Conservation (phyloP, 176 grass and related monocot species). For the Ananas comosus region DNA sequence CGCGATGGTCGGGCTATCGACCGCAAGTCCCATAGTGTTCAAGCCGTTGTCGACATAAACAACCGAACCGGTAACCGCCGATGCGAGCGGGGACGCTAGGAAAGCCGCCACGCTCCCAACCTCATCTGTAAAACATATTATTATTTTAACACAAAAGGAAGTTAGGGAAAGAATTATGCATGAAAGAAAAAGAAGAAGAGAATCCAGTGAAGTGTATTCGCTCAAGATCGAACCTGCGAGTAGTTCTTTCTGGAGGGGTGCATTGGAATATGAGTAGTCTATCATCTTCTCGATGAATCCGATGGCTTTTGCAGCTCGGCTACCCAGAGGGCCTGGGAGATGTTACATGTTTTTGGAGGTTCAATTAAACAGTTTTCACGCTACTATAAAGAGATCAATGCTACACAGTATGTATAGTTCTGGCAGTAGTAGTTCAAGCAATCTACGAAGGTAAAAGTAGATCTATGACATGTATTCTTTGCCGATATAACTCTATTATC, state of each 20-base stretch:
- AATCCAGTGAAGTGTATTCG: not conserved
- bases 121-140: conserved; percentile 44
- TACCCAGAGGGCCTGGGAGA: conserved; percentile 66
- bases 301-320: conserved; percentile 78
- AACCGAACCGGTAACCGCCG: conserved; percentile 67
- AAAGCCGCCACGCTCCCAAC: conserved; percentile 77
- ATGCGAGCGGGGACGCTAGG: conserved; percentile 62
- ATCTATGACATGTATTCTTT: not conserved
- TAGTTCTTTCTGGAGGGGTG: conserved; percentile 78
- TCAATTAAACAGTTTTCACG: not conserved
- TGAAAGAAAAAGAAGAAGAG: not conserved
- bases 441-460: not conserved
- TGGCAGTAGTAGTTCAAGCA: not conserved
- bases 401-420: not conserved
- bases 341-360: not conserved
- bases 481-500: not conserved
- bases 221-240: conserved; percentile 37
- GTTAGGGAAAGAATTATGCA: not conserved
- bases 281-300: conserved; percentile 94
- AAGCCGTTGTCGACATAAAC: conserved; percentile 89
- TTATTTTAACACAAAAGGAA: not conserved
- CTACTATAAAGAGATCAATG: not conserved
- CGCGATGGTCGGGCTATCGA: conserved; percentile 49
- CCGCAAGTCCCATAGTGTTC: conserved; percentile 67
- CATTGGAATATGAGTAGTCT: conserved; percentile 68